Conservation (phyloP, 192 early-diverging fungal species). For the Coemansia sp. region DNA sequence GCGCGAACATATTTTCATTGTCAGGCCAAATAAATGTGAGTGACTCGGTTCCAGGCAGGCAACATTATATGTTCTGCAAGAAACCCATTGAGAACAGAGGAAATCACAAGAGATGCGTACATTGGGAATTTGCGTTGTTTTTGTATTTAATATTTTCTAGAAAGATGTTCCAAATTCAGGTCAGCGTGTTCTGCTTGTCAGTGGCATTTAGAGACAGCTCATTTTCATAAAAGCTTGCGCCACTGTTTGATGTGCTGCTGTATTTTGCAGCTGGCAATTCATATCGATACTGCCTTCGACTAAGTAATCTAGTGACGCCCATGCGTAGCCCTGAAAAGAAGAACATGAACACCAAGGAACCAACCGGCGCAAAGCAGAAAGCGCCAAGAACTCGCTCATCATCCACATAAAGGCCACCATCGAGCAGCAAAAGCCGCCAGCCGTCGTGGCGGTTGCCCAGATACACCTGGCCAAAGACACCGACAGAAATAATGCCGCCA, state of each 20-base stretch:
- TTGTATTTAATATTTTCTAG: not conserved
- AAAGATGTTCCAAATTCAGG: not conserved
- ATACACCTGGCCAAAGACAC: conserved; percentile 57
- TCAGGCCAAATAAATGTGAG: not conserved
- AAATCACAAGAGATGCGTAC: too few species aligned
- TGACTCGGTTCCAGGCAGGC: not conserved
- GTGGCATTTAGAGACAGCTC: not conserved
- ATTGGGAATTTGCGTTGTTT: too few species aligned
- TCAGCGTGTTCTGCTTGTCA: not conserved
- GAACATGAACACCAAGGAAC: conserved; percentile 47
- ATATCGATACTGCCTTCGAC: conserved; percentile 32
- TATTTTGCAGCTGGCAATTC: not conserved
- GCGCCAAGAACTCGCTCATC: conserved; percentile 62
- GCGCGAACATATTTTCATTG: not conserved
- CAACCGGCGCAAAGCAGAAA: conserved; percentile 57
- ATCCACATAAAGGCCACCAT: conserved; percentile 53
- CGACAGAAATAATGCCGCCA: conserved; percentile 57
- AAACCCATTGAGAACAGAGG: too few species aligned
- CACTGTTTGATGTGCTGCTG: not conserved
- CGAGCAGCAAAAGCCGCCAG: conserved; percentile 48
- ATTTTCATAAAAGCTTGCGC: not conserved
- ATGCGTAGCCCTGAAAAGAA: conserved; percentile 43
- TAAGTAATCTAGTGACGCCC: conserved; percentile 23
- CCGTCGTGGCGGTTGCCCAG: conserved; percentile 54
- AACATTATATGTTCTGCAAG: not conserved